Base-by-base conservation (phyloP, 2,329 filamentous ascomycete genomes). In the Amylocarpus encephaloides region DNA sequence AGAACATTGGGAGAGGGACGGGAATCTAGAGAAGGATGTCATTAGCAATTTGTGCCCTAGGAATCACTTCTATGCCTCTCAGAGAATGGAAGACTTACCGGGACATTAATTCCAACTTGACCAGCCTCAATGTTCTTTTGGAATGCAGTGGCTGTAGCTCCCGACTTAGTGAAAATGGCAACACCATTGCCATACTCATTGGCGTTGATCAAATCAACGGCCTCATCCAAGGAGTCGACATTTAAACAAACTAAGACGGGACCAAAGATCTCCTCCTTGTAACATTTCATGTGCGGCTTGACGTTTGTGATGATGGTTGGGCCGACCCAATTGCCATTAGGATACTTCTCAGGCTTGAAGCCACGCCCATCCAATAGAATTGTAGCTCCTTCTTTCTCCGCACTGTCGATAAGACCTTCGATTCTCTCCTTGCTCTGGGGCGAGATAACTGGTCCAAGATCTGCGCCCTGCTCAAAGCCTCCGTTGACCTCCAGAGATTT, bases 121-220 rank as follows among this genome's bases (percentile, higher is more conserved):
- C 88, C 88, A 48, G 87, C 86, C 72, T 93, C 85, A 62, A 93
- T 89, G 66, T 86, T 80, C 65, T 82, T 80, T 64, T 88, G 83
- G 79, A 92, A 93, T 19, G 78, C 77, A 65, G 85, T 83, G 36
- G 88, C 88, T 12, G 86, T 89, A 6, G 87, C 74, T 18, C 88
- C 88, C 16, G 81, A 87, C 57, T 79, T 77, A 12, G 88, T 93
- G 74, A 93, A 93, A 73, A 93, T 88, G 62, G 88, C 87, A 10
- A 83, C 83, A 58, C 88, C 88, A 73, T 93, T 93, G 60, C 88
- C 88, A 68, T 93, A 93, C 69, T 90, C 85, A 71, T 93, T 93
- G 53, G 72, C 75, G 73, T 93, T 93, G 74, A 93, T 91, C 57
- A 91, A 73, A 30, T 86, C 79, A 61, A 93, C 83, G 34, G 87